Percentiles rank a stretch among this genome's conserved stretches.
These are phyloP conservation scores for Rhodamnia argentea DNA, from an alignment of 345 rosid species.

Conservation along the genomic window DNA sequence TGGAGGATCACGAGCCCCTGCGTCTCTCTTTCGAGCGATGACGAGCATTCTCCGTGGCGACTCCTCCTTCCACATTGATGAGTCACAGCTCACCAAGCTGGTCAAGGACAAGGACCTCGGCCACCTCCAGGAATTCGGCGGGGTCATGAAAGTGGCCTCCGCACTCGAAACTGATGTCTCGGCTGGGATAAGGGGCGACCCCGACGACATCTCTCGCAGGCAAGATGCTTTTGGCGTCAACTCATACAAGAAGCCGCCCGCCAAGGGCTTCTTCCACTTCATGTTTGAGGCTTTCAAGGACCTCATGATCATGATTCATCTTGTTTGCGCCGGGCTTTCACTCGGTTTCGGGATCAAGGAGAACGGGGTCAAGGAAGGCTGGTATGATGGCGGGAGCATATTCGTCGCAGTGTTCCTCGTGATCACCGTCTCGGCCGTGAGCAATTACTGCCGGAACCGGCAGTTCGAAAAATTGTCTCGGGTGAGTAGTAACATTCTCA, in stretches of 20 bases:
- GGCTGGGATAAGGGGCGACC: conserved; percentile 24
- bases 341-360: conserved; percentile 49
- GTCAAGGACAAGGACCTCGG: conserved; percentile 30
- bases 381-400: conserved; percentile 68
- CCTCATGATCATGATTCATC: conserved; percentile 37
- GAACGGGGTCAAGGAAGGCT: conserved; percentile 48
- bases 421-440: conserved; percentile 35
- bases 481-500: conserved; percentile 37
- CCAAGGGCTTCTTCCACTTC: conserved; percentile 33
- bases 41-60: background rate
- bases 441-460: conserved; percentile 34
- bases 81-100: conserved; percentile 19
- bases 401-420: conserved; percentile 42
- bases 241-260: conserved; percentile 46
- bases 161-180: conserved; percentile 20
- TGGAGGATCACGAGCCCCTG: background rate
- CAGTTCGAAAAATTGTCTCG: conserved; percentile 48
- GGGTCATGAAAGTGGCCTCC: conserved; percentile 23
- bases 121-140: conserved; percentile 23
- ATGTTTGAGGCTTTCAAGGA: conserved; percentile 44
- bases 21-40: background rate
- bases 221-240: conserved; percentile 46
- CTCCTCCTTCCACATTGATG: conserved; percentile 15
- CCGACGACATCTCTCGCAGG: conserved; percentile 23
- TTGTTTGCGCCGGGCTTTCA: conserved; percentile 44